Evolutionary conservation across 2,329 filamentous ascomycete species (phyloP).

Genomic region (Penicillium corylophilum): DNA sequence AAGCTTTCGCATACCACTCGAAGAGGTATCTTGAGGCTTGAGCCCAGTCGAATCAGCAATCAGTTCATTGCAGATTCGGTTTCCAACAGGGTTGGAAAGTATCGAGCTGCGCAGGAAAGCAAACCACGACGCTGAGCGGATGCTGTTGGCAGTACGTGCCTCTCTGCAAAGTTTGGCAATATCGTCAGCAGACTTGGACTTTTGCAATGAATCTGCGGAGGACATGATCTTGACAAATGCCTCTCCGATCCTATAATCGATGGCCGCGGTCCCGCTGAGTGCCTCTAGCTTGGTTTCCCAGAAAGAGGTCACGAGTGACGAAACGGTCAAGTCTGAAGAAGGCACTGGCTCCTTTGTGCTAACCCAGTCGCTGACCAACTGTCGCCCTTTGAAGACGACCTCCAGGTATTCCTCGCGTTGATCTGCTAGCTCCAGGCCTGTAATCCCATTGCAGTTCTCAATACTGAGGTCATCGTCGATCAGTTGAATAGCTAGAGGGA

Average conservation of each 20-base stretch:
- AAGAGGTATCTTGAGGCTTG: conserved; percentile 44
- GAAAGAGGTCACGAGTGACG: conserved; percentile 25
- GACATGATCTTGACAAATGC: conserved; percentile 42
- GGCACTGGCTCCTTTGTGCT: conserved; percentile 21
- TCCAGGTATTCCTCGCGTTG: conserved; percentile 54
- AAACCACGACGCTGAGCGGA: conserved; percentile 51
- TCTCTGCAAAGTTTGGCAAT: conserved; percentile 37
- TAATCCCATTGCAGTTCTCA: conserved; percentile 55
- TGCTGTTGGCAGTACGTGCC: conserved; percentile 40
- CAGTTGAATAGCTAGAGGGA: conserved; percentile 56
- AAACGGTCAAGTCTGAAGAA: conserved; percentile 17
- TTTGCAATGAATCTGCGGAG: conserved; percentile 28
- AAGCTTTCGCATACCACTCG: conserved; percentile 50
- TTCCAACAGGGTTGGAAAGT: conserved; percentile 47
- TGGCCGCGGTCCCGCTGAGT: conserved; percentile 30
- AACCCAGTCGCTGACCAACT: conserved; percentile 48
- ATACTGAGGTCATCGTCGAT: conserved; percentile 62
- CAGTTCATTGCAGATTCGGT: conserved; percentile 59
- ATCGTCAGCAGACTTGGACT: conserved; percentile 30
- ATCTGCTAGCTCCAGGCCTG: conserved; percentile 48
- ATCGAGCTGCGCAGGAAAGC: conserved; percentile 51
- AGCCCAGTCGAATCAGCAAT: conserved; percentile 59
- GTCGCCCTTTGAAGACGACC: conserved; percentile 53
- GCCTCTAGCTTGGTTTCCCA: conserved; percentile 39
- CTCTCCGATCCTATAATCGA: conserved; percentile 42